Percentiles rank a stretch among this genome's conserved stretches.
Conservation (phyloP, 2,329 filamentous ascomycete species). For the Sordariomycetes sp. region DNA sequence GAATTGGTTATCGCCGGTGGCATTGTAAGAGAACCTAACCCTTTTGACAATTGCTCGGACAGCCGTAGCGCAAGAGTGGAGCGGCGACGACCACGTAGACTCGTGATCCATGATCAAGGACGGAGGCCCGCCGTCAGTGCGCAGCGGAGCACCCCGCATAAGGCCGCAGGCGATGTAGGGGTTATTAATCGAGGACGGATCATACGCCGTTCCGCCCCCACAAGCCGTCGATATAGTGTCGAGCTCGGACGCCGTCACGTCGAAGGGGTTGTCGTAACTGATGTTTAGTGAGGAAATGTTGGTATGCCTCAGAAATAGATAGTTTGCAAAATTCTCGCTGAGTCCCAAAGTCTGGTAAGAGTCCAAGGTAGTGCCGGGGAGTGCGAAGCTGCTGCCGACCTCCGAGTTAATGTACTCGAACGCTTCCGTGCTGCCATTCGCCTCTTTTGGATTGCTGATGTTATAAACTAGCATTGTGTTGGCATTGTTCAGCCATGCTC, state of each 20-base stretch:
- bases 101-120: conserved; percentile 21
- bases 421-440: conserved; percentile 4
- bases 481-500: conserved; percentile 26
- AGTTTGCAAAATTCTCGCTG: conserved; percentile 1
- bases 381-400: conserved; percentile 18
- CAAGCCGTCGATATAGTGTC: conserved; percentile 14
- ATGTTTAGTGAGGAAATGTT: conserved; percentile 1
- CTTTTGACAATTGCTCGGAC: conserved; percentile 29
- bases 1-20: conserved; percentile 14
- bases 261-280: conserved; percentile 17
- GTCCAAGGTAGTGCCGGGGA: conserved; percentile 5
- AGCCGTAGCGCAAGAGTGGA: conserved; percentile 28
- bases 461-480: conserved; percentile 24
- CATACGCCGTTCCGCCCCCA: conserved; percentile 7
- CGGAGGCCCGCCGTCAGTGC: conserved; percentile 17
- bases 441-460: conserved; percentile 15
- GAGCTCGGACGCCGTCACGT: conserved; percentile 13
- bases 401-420: conserved; percentile 23
- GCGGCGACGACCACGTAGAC: conserved; percentile 24
- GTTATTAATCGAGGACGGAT: conserved; percentile 26
- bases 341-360: conserved; percentile 4
- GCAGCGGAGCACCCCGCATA: conserved; percentile 22
- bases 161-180: conserved; percentile 24
- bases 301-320: not conserved
- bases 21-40: conserved; percentile 26